Evolutionary conservation across 805 yeast genomes (phyloP).

Genomic region (Candida sanyiensis): DNA sequence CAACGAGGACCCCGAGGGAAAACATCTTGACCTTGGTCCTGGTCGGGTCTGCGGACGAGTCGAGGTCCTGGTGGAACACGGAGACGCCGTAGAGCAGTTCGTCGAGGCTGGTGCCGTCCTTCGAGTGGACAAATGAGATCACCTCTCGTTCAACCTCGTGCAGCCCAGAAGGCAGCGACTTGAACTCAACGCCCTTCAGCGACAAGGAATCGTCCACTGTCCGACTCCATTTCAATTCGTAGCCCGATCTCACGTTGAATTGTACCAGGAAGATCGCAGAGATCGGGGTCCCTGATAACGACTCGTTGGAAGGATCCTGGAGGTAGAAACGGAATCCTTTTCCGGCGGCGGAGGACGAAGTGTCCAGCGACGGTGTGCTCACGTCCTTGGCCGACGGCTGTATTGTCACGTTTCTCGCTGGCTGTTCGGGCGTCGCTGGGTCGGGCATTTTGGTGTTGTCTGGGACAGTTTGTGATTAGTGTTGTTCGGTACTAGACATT

Average conservation of each 20-base stretch:
- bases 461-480: not conserved
- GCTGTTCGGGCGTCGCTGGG: not conserved
- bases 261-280: slow-evolving; percentile 43
- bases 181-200: slow-evolving; percentile 49
- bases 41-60: slow-evolving; percentile 33
- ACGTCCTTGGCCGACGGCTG: not conserved
- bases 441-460: not conserved
- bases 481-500: too few relatives aligned
- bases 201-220: slow-evolving; percentile 25
- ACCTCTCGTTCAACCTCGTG: slow-evolving; percentile 49
- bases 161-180: slow-evolving; percentile 64
- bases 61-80: slow-evolving; percentile 42
- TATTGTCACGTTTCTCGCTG: not conserved
- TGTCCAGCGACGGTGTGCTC: not conserved
- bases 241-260: slow-evolving; percentile 49
- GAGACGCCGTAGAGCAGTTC: slow-evolving; percentile 43
- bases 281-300: slow-evolving; percentile 25
- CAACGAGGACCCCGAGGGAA: slow-evolving; percentile 56
- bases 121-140: slow-evolving; percentile 43
- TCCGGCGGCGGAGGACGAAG: slow-evolving; percentile 4
- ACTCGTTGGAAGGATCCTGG: slow-evolving; percentile 8
- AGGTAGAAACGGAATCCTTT: slow-evolving; percentile 7
- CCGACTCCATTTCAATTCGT: slow-evolving; percentile 41
- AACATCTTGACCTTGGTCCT: slow-evolving; percentile 51
- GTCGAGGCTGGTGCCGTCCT: slow-evolving; percentile 14